Conservation (phyloP, 192 early-diverging fungal species). For the Backusella sp. region DNA sequence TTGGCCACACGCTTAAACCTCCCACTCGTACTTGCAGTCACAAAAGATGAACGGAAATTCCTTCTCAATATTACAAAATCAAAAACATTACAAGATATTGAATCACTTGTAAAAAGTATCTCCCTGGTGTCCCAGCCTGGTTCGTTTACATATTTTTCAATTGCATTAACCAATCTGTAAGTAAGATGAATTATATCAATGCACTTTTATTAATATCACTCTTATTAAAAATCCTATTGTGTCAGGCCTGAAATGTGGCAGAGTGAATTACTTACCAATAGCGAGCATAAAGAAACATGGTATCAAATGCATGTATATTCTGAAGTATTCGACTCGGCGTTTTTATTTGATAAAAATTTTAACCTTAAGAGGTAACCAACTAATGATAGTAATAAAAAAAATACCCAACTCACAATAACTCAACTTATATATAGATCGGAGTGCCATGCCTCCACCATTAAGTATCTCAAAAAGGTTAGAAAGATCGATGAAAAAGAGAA, state of each 20-base stretch:
- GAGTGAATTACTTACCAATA: background rate
- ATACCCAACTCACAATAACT: background rate
- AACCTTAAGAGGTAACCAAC: background rate
- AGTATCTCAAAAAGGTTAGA: background rate
- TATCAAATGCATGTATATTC: background rate
- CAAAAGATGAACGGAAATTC: too few species aligned
- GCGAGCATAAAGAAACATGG: background rate
- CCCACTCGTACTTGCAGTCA: too few species aligned
- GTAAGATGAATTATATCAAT: background rate
- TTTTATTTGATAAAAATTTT: background rate
- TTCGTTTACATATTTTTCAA: background rate
- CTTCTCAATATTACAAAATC: too few species aligned
- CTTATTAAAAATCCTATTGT: background rate
- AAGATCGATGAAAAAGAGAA: background rate
- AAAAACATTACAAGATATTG: too few species aligned
- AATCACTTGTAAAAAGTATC: too few species aligned
- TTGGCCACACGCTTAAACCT: background rate
- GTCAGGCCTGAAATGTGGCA: background rate
- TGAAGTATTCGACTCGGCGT: background rate
- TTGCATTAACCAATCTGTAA: background rate
- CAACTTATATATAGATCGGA: constrained; percentile 4
- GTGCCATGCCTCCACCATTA: background rate
- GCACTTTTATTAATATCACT: background rate
- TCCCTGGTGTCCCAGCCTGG: background rate
- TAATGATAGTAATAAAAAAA: background rate